These are phyloP conservation scores for Trichophyton benhamiae DNA, from an alignment of 2,329 filamentous ascomycete species.

Conservation along the genomic window DNA sequence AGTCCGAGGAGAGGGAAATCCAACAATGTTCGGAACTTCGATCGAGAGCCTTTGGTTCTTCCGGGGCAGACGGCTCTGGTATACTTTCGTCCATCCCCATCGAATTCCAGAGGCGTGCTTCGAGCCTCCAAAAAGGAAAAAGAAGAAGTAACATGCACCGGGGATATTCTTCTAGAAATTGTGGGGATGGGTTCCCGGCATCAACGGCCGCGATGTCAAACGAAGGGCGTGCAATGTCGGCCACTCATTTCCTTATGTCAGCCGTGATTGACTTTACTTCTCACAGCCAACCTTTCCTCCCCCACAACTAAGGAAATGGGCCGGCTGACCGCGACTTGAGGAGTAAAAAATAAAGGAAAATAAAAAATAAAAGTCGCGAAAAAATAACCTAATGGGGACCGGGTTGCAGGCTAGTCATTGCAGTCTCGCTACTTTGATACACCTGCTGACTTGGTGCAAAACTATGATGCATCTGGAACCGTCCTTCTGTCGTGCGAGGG, in stretches of 20 bases:
- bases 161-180: slow-evolving; percentile 3
- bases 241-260: slow-evolving; percentile 3
- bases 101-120: background rate
- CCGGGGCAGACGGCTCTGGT: background rate
- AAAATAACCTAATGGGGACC: background rate
- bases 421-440: background rate
- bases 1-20: background rate
- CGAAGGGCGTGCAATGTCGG: slow-evolving; percentile 5
- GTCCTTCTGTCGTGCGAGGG: background rate
- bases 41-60: background rate
- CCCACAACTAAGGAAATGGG: background rate
- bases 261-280: background rate
- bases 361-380: background rate
- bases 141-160: background rate
- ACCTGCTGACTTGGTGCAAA: slow-evolving; percentile 2
- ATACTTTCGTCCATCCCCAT: background rate
- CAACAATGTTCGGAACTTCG: background rate
- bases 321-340: background rate
- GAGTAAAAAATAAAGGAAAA: background rate
- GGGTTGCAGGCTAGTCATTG: background rate
- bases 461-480: background rate
- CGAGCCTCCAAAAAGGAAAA: background rate
- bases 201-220: slow-evolving; percentile 5
- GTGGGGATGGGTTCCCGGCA: background rate
- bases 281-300: background rate